Evolutionary conservation across 345 rosid genomes (phyloP), one percentile per base, ranked within the genome.

Genomic region (Angophora floribunda): DNA sequence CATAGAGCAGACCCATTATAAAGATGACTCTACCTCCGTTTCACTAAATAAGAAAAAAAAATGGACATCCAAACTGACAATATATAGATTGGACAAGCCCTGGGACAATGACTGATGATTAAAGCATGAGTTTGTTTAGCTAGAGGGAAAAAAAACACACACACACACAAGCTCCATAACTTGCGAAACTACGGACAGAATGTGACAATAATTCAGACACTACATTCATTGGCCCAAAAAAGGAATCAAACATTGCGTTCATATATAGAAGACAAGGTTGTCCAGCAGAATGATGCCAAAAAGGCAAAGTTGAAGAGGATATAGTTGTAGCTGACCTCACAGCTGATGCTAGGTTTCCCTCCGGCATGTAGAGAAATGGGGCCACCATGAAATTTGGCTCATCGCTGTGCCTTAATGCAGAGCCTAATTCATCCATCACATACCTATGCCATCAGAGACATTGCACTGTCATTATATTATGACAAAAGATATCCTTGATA

Each of bases 351-450:
- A 96, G 90, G 44, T 93, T 96, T 89, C 98, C 98, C 21, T 94
- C 94, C 59, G 97, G 99, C 99, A 97, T 95, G 90, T 92, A 97
- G 53, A 97, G 99, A 88, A 97, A 96, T 88, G 99, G 99, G 90
- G 99, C 96, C 67, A 96, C 95, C 90, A 88, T 95, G 94, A 97
- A 96, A 91, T 93, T 97, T 63, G 99, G 98, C 87, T 91, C 95
- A 92, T 97, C 99, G 75, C 98, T 95, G 90, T 97, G 99, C 89
- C 94, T 86, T 90, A 96, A 90, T 87, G 97, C 97, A 85, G 99
- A 97, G 89, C 99, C 99, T 85, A 97, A 90, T 91, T 97, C 99
- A 91, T 97, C 99, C 99, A 96, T 96, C 88, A 95, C 98, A 95
- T 97, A 97, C 97, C 99, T 97, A 92, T 85, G 90, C 89, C 30